Conservation (phyloP, 2,329 filamentous ascomycete species). For the Oidium heveae region DNA sequence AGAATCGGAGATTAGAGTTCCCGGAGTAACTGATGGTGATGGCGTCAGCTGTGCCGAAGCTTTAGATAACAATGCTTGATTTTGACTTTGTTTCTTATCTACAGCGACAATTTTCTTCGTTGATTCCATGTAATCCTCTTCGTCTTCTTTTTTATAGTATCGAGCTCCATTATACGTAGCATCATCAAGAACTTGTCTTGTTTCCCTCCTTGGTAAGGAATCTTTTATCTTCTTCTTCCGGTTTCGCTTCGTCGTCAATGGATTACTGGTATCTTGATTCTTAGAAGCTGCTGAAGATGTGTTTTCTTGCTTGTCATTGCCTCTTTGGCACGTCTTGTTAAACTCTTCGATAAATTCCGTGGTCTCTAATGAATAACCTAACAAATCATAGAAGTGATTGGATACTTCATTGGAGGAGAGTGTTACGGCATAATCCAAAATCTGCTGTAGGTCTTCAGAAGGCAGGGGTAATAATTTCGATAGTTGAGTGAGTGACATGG, state of each 20-base stretch:
- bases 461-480: conserved; percentile 63
- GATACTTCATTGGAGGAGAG: conserved; percentile 55
- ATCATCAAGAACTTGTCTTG: conserved; percentile 28
- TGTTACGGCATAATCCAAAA: conserved; percentile 57
- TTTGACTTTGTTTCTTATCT: no score
- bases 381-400: conserved; percentile 64
- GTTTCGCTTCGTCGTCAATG: conserved; percentile 7
- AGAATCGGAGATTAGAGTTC: conserved; percentile 59
- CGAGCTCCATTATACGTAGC: conserved; percentile 27
- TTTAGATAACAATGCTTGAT: conserved; percentile 9
- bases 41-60: conserved; percentile 15
- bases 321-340: no score
- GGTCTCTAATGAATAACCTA: conserved; percentile 60
- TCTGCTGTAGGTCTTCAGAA: conserved; percentile 58
- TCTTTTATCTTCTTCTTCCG: conserved; percentile 34
- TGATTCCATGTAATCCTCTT: conserved; percentile 44
- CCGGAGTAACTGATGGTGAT: conserved; percentile 32
- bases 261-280: no score
- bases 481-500: conserved; percentile 36
- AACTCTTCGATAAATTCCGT: conserved; percentile 33
- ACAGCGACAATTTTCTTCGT: conserved; percentile 11
- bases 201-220: conserved; percentile 22
- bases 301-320: no score
- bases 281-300: conserved; percentile 14
- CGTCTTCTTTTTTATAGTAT: conserved; percentile 44